Evolutionary conservation across 2,329 filamentous ascomycete species (phyloP), one percentile per base, ranked within the genome.

Genomic region (Samsoniella hepiali): DNA sequence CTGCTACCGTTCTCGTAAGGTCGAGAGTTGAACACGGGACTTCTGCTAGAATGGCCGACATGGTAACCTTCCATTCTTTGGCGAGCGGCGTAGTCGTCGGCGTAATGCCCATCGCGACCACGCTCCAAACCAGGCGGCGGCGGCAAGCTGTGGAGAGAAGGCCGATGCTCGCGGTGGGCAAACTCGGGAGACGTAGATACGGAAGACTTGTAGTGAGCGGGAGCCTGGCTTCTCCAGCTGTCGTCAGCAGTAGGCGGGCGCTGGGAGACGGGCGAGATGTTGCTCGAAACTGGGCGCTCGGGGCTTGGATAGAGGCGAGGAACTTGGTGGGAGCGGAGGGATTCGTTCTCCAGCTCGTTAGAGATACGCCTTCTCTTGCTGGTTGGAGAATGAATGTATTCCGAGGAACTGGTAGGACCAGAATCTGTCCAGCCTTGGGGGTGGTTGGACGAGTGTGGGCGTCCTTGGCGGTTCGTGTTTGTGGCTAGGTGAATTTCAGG

Each of bases 371-470:
- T 78, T 65, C 81, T 77, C 73, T 84, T 84, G 69, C 73, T 76
- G n/a, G 72, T 77, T 32, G 82, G 77, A 36, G 82, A 83, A 71
- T 83, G 76, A 13, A 79, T 70, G 67, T 84, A 84, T 63, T 82
- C 78, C 10, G 81, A 77, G 4, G 78, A 76, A 47, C 76, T 76
- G 64, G 72, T 66, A 60, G 70, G 67, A 56, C 69, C 73, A 61
- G 67, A 67, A 32, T 67, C 69, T 31, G 72, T 68, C 15, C 71
- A 70, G 8, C 69, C 70, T 49, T 79, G 74, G 22, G 77, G 77
- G 13, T 22, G 74, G 70, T 38, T 49, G 53, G 7, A 72, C 67
- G 49, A 73, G 70, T 65, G 74, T 76, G 55, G 68, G 65, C 65
- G 42, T 66, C 70, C 64, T 76, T 76, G 67, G 67, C 74, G 58